A percentile compares a stretch with the other conserved stretches of the same genome.
phyloP scores from a whole-genome alignment of 495 filamentous ascomycete species.

The Cercophora scortea region DNA sequence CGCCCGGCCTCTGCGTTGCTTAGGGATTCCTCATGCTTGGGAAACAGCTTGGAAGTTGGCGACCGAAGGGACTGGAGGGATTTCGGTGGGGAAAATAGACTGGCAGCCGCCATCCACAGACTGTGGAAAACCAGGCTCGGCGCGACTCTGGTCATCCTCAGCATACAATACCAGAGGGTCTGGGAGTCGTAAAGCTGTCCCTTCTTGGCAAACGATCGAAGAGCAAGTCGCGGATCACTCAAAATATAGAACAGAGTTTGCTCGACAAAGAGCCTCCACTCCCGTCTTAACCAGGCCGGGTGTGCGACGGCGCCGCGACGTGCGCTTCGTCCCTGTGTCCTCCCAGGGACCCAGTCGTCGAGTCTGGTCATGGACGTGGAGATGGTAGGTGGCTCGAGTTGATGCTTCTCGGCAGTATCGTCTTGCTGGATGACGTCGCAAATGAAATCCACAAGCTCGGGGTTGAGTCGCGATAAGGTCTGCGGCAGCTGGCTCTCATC shows the following conservation, averaged over 20 bases:
- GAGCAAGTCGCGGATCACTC: constrained; percentile 53
- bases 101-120: constrained; percentile 64
- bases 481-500: constrained; percentile 35
- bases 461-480: constrained; percentile 31
- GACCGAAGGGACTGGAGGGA: constrained; percentile 40
- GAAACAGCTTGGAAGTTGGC: constrained; percentile 32
- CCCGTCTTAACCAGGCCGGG: constrained; percentile 22
- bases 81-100: constrained; percentile 58
- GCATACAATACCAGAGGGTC: constrained; percentile 44
- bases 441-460: constrained; percentile 43
- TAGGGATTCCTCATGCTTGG: constrained; percentile 23
- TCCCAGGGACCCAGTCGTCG: not conserved
- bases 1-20: constrained; percentile 40
- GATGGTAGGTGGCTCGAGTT: constrained; percentile 33
- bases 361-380: constrained; percentile 16
- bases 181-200: constrained; percentile 42
- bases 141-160: constrained; percentile 40
- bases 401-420: constrained; percentile 37
- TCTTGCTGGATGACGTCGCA: constrained; percentile 47
- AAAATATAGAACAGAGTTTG: constrained; percentile 70
- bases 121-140: constrained; percentile 61
- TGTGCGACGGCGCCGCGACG: constrained; percentile 10
- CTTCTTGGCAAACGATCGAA: constrained; percentile 55
- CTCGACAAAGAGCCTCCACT: constrained; percentile 55
- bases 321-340: no score